A percentile compares a stretch with the other conserved stretches of the same genome.
phyloP scores from a whole-genome alignment of 176 grass and related monocot species.

The Carex myosuroides region DNA sequence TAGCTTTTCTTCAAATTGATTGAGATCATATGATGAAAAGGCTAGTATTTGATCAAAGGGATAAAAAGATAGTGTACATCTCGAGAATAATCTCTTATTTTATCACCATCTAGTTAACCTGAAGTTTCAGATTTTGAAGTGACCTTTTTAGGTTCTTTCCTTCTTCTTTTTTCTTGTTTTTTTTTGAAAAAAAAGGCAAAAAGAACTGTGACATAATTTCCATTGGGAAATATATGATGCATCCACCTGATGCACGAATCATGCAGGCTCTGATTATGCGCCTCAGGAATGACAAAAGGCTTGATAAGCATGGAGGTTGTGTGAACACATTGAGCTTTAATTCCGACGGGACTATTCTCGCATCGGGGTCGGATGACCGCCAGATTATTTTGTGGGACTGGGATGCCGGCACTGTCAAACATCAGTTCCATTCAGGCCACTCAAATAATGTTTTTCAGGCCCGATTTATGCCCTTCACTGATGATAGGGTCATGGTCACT shows the following conservation, averaged over 20 bases:
- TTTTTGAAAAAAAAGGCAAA: background rate
- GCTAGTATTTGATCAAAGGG: background rate
- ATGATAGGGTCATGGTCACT: slow-evolving; percentile 62
- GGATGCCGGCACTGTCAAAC: slow-evolving; percentile 45
- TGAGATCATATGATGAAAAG: background rate
- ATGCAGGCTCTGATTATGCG: slow-evolving; percentile 73
- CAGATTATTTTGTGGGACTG: slow-evolving; percentile 79
- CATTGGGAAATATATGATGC: background rate
- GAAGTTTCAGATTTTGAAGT: background rate
- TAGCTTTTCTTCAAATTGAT: background rate
- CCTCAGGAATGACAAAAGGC: slow-evolving; percentile 47
- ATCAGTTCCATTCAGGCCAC: slow-evolving; percentile 78
- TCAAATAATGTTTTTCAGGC: slow-evolving; percentile 69
- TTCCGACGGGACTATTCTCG: slow-evolving; percentile 39
- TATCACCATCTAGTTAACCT: background rate
- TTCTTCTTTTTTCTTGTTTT: background rate
- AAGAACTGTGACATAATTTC: background rate
- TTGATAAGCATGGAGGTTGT: slow-evolving; percentile 54
- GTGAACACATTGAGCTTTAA: slow-evolving; percentile 89
- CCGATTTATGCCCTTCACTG: slow-evolving; percentile 65
- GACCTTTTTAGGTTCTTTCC: background rate
- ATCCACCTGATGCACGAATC: background rate
- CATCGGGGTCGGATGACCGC: slow-evolving; percentile 75
- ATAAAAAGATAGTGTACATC: background rate
- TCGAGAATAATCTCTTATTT: background rate